phyloP scores from a whole-genome alignment of 1,139 yeast species.

The Yamadazyma spencermartinsiae region DNA sequence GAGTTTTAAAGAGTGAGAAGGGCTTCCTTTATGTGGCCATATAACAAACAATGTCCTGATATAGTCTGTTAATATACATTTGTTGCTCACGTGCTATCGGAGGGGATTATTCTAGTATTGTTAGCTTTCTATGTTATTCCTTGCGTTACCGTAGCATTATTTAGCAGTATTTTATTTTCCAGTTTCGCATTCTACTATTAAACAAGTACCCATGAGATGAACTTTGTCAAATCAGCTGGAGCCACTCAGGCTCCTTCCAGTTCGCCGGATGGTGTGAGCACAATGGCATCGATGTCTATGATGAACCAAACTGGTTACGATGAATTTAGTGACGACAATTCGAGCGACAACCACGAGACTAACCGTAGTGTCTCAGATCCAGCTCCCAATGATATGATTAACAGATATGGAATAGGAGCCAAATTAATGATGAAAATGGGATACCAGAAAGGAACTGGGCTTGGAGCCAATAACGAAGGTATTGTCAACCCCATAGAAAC shows the following conservation, averaged over 20 bases:
- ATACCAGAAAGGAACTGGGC: constrained; percentile 76
- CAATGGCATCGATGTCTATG: neutral
- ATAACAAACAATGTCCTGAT: too few relatives aligned
- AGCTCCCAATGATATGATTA: constrained; percentile 5
- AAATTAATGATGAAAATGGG: constrained; percentile 82
- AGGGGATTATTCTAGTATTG: too few relatives aligned
- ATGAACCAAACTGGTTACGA: neutral
- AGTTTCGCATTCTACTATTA: neutral
- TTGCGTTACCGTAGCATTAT: too few relatives aligned
- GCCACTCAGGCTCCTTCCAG: neutral
- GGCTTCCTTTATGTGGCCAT: too few relatives aligned
- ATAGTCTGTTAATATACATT: too few relatives aligned
- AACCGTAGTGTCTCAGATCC: neutral
- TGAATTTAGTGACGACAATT: neutral
- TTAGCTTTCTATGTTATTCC: too few relatives aligned
- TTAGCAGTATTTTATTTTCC: too few relatives aligned
- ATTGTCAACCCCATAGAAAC: constrained; percentile 78
- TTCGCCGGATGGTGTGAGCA: neutral
- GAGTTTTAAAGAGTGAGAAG: constrained; percentile 10
- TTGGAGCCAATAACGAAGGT: constrained; percentile 73
- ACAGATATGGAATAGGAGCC: constrained; percentile 82
- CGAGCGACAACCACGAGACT: neutral
- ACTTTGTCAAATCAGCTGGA: constrained; percentile 1
- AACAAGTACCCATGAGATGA: neutral
- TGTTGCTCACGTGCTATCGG: too few relatives aligned